Percentiles rank a stretch among this genome's conserved stretches.
Evolutionary conservation across 768 basidiomycete genomes (phyloP).

Genomic region (Jaapia argillacea): DNA sequence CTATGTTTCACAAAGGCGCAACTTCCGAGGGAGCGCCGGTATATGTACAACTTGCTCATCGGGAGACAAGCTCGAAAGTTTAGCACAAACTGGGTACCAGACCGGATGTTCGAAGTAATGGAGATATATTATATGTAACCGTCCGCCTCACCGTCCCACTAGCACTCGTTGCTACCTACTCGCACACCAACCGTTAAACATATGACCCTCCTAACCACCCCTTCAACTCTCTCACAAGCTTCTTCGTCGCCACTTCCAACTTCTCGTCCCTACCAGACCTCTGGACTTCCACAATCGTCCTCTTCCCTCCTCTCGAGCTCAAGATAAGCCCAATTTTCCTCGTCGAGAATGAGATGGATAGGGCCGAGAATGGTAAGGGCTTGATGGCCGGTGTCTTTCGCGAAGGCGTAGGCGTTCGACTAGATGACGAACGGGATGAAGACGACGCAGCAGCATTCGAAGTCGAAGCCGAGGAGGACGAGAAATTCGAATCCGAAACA

Average conservation of each 20-base stretch:
- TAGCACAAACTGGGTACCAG: no score
- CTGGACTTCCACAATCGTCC: slow-evolving; percentile 45
- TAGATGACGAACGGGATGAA: slow-evolving; percentile 2
- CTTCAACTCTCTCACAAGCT: slow-evolving; percentile 38
- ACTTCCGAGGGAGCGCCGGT: no score
- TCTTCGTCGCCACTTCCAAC: slow-evolving; percentile 45
- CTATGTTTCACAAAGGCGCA: no score
- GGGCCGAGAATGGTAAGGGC: slow-evolving; percentile 22
- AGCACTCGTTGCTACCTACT: no score
- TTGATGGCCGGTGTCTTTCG: slow-evolving; percentile 2
- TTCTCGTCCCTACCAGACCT: slow-evolving; percentile 42
- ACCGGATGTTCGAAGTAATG: no score
- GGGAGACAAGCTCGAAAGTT: no score
- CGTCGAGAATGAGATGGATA: slow-evolving; percentile 32
- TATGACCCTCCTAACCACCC: slow-evolving; percentile 27
- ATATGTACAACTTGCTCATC: no score
- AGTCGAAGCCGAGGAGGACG: not conserved
- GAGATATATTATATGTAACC: no score
- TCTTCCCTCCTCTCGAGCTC: slow-evolving; percentile 24
- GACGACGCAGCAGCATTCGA: no score
- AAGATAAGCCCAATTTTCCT: slow-evolving; percentile 28
- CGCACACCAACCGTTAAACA: no score
- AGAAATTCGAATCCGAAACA: slow-evolving; percentile 2
- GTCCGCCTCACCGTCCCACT: no score
- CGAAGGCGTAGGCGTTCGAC: not conserved